phyloP scores from a whole-genome alignment of 441 rosid genomes.

The Arabidopsis hybrid region DNA sequence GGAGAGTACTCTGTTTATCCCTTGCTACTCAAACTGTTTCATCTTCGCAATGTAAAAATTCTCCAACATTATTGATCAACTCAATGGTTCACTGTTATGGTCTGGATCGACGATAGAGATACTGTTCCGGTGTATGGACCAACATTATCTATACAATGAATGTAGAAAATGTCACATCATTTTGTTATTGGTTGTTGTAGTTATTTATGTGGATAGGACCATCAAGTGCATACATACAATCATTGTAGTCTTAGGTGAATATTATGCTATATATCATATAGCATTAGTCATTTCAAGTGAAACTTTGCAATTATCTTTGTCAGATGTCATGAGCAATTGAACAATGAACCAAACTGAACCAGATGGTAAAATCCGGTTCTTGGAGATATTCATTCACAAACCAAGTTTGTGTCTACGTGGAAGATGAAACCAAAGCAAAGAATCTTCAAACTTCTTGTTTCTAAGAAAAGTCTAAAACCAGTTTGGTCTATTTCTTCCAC shows the following conservation, averaged over 20 bases:
- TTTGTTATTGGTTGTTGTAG: conserved; percentile 28
- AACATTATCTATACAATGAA: conserved; percentile 7
- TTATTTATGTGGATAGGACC: conserved; percentile 39
- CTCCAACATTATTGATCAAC: not conserved
- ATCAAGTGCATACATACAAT: conserved; percentile 20
- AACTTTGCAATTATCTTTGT: not conserved
- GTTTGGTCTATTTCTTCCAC: conserved; percentile 23
- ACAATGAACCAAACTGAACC: not conserved
- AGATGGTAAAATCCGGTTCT: too few relatives aligned
- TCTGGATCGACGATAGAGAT: not conserved
- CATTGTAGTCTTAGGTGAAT: conserved; percentile 24
- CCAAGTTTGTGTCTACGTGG: conserved; percentile 24
- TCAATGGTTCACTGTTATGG: not conserved
- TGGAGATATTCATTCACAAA: too few relatives aligned
- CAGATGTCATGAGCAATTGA: not conserved
- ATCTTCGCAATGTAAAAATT: conserved; percentile 65
- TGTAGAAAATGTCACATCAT: conserved; percentile 17
- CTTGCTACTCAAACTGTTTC: conserved; percentile 95
- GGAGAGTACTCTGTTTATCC: conserved; percentile 69
- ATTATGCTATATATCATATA: too few relatives aligned
- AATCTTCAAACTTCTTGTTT: conserved; percentile 13
- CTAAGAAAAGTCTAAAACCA: conserved; percentile 23
- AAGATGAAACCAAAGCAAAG: conserved; percentile 35
- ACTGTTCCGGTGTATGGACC: not conserved
- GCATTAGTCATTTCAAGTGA: not conserved